Base-by-base conservation (phyloP, 2,329 filamentous ascomycete species). In the Verticillium isaacii region DNA sequence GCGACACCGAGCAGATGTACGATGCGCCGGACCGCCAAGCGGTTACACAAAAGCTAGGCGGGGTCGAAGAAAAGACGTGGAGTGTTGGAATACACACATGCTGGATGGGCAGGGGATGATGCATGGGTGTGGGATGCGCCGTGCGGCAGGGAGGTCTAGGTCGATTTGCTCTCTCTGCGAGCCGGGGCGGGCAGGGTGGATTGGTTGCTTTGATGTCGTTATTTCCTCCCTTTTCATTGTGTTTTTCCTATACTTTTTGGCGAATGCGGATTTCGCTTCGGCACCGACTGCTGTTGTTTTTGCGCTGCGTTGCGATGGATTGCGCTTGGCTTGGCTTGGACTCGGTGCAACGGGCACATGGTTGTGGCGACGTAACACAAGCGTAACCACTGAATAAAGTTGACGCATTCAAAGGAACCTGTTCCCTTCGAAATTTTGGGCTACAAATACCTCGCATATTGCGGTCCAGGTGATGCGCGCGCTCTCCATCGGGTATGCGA, bases 1-100 rank as follows among this genome's bases (percentile, higher is more conserved):
- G 57, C 56, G 63, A 64, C 25, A 55, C 61, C 57, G 61, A 61
- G 58, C 62, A 52, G 60, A 61, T 63, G 61, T 64, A 64, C 58
- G 63, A 64, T 64, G 63, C 36, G 56, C 57, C 23, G 63, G 34
- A 59, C 57, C 39, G 56, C 29, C 54, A 37, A 59, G 12, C 23
- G 45, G n/a, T 50, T 14, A 15, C 52, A 32, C 25, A 41, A 63
- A 63, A 61, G 62, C 61, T 29, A 61, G 57, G 50, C n/a, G 45
- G 19, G 19, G 3, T n/a, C n/a, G 45, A 12, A n/a, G n/a, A 12
- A 50, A 41, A 50, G 45, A 23, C 19, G 45, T 50, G 45, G 8
- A 29, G 50, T 60, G 55, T 63, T 61, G 59, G 59, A 36, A 61
- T 60, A 60, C 62, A 59, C 54, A 55, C 59, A 58, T 23, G 41